A percentile compares a stretch with the other conserved stretches of the same genome.
Conservation (phyloP, 2,329 filamentous ascomycete species). For the Celoporthe dispersa region DNA sequence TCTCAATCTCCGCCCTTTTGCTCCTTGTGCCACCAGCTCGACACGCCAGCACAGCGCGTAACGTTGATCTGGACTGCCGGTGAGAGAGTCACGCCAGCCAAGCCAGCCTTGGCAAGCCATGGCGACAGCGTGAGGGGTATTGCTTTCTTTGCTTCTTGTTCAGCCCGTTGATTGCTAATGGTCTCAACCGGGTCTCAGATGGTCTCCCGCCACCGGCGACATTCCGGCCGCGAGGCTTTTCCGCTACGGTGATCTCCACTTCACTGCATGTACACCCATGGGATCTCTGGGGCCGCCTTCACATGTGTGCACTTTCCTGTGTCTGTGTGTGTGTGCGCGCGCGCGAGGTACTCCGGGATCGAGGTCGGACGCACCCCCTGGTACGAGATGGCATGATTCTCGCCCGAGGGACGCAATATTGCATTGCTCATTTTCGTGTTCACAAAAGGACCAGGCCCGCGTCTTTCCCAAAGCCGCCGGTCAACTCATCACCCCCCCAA, state of each 20-base stretch:
- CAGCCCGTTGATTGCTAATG: background rate
- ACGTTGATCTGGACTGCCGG: conserved; percentile 8
- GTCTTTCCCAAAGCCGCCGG: background rate
- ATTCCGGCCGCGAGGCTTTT: background rate
- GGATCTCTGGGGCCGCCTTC: background rate
- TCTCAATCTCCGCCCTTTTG: conserved; percentile 15
- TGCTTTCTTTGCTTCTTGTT: background rate
- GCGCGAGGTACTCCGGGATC: background rate
- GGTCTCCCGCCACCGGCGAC: background rate
- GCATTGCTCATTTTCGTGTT: background rate
- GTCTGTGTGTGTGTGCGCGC: background rate
- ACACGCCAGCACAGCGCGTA: background rate
- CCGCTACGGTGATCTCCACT: background rate
- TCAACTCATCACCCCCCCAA: background rate
- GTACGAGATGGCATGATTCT: background rate
- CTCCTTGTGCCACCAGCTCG: background rate
- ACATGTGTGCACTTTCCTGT: background rate
- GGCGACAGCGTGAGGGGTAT: background rate
- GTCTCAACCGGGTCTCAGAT: conserved; percentile 2
- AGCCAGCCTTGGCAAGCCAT: conserved; percentile 1
- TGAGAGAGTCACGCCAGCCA: background rate
- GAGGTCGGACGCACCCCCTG: background rate
- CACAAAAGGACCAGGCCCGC: conserved; percentile 2
- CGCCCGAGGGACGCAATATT: background rate
- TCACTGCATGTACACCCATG: background rate